phyloP scores from a whole-genome alignment of 2,329 filamentous ascomycete species.

The Gaeumannomyces sp. region DNA sequence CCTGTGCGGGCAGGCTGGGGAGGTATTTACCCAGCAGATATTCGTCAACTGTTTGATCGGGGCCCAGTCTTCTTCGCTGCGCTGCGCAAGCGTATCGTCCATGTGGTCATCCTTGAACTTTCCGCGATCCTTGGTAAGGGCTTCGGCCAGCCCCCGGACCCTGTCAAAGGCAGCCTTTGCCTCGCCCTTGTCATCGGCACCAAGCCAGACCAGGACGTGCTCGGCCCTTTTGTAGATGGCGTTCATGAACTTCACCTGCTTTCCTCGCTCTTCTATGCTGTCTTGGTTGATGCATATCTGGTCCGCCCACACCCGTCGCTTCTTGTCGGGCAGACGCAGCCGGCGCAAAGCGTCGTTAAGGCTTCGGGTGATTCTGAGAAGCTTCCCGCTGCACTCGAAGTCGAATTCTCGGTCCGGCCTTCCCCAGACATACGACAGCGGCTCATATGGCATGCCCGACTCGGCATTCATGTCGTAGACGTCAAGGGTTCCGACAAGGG shows the following conservation, averaged over 20 bases:
- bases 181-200: constrained; percentile 3
- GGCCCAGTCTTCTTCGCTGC: too few relatives aligned
- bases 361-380: too few relatives aligned
- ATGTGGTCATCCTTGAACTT: not conserved
- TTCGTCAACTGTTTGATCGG: too few relatives aligned
- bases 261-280: constrained; percentile 10
- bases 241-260: constrained; percentile 13
- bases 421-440: too few relatives aligned
- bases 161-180: not conserved
- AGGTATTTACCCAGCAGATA: too few relatives aligned
- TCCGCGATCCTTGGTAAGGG: not conserved
- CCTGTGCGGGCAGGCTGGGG: too few relatives aligned
- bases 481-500: too few relatives aligned
- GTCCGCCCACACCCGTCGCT: constrained; percentile 7
- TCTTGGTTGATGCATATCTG: constrained; percentile 10
- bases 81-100: not conserved
- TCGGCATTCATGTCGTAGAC: too few relatives aligned
- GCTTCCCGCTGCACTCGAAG: too few relatives aligned
- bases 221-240: constrained; percentile 12
- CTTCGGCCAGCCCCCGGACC: not conserved
- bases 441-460: too few relatives aligned
- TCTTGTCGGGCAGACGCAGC: constrained; percentile 3
- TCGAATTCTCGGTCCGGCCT: too few relatives aligned
- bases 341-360: constrained; percentile 1
- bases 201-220: constrained; percentile 12